These are phyloP conservation scores for Penicillium brevicompactum DNA, from an alignment of 2,329 filamentous ascomycete genomes.

Conservation along the genomic window DNA sequence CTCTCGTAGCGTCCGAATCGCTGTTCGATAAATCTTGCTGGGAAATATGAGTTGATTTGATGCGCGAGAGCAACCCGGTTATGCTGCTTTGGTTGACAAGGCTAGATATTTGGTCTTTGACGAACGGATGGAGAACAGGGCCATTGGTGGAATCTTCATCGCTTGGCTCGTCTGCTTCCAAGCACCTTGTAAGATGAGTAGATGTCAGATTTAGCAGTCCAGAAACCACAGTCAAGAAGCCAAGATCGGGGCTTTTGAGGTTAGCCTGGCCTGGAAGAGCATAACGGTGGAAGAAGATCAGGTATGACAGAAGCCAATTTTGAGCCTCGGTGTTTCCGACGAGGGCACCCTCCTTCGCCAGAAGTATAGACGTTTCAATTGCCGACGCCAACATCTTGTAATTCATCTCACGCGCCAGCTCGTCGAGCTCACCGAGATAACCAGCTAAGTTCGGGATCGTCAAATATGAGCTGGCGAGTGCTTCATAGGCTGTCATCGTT, in stretches of 20 bases:
- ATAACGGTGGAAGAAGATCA: constrained; percentile 60
- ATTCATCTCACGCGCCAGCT: constrained; percentile 52
- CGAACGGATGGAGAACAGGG: constrained; percentile 51
- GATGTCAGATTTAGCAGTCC: constrained; percentile 59
- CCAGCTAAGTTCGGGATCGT: constrained; percentile 45
- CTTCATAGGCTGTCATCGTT: constrained; percentile 48
- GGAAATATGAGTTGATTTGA: constrained; percentile 29
- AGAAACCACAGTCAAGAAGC: constrained; percentile 60
- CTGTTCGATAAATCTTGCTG: constrained; percentile 24
- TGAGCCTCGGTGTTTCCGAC: constrained; percentile 43
- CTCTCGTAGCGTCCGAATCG: constrained; percentile 49
- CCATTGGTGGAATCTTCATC: constrained; percentile 32
- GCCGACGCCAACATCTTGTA: constrained; percentile 51
- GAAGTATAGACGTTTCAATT: constrained; percentile 35
- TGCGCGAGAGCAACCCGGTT: constrained; percentile 59
- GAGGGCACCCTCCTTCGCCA: constrained; percentile 26
- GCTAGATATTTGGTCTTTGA: constrained; percentile 67
- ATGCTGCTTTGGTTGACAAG: constrained; percentile 77
- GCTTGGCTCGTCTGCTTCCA: constrained; percentile 46
- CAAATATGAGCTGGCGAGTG: constrained; percentile 50
- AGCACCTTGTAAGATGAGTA: constrained; percentile 53
- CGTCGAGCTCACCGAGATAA: constrained; percentile 41
- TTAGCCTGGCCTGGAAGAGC: constrained; percentile 41
- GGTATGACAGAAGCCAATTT: constrained; percentile 61
- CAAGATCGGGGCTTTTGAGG: constrained; percentile 50